Conservation (phyloP, 257 asterid species). For the Solanum piurae region DNA sequence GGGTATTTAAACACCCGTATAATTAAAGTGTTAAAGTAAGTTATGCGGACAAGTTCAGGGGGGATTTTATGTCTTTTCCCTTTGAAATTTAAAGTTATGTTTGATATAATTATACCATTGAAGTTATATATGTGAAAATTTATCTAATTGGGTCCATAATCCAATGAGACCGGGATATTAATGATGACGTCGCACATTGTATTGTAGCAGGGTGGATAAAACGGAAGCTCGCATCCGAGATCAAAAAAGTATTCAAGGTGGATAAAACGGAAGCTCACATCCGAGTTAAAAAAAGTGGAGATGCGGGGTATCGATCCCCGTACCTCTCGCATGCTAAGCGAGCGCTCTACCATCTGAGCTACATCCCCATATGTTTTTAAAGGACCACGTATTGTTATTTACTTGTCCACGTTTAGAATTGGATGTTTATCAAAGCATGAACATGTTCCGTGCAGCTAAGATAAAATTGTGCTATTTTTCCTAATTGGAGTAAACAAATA, state of each 20-base stretch:
- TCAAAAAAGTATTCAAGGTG: too few relatives aligned
- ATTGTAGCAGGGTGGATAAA: too few relatives aligned
- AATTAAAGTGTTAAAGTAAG: too few relatives aligned
- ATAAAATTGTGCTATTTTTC: neutral
- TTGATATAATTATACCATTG: neutral
- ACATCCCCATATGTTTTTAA: conserved; percentile 20
- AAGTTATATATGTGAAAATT: neutral
- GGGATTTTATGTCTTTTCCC: too few relatives aligned
- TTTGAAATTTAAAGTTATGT: neutral
- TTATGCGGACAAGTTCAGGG: too few relatives aligned
- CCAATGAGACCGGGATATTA: too few relatives aligned
- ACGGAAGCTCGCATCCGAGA: too few relatives aligned
- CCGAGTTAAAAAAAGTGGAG: conserved; percentile 1
- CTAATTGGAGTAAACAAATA: neutral
- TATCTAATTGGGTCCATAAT: neutral
- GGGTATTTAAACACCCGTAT: too few relatives aligned
- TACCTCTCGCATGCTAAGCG: conserved; percentile 42
- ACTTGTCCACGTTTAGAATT: too few relatives aligned
- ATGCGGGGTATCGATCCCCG: conserved; percentile 40
- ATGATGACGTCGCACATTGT: fast-evolving
- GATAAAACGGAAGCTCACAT: too few relatives aligned
- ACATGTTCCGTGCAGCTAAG: neutral
- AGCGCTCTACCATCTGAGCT: conserved; percentile 59
- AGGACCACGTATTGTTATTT: too few relatives aligned
- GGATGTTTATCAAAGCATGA: too few relatives aligned